phyloP scores from a whole-genome alignment of 371 early-diverging fungal species.

The Syncephalastrum monosporum region DNA sequence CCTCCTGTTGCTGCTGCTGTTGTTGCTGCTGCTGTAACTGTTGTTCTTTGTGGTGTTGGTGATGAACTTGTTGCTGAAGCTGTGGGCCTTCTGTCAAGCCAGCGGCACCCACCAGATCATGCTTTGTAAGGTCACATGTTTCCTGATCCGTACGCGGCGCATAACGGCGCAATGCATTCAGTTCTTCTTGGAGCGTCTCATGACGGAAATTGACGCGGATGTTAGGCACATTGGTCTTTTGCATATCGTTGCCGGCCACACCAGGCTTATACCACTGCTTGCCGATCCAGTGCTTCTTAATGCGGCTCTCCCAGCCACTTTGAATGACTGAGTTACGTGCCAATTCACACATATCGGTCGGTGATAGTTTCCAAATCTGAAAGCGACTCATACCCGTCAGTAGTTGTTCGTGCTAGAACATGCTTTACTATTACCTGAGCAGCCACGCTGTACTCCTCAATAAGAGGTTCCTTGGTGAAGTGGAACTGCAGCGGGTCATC shows the following conservation, averaged over 20 bases:
- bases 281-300: conserved; percentile 96
- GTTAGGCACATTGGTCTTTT: conserved; percentile 95
- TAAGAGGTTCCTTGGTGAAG: conserved; percentile 97
- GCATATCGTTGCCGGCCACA: conserved; percentile 86
- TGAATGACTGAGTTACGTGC: conserved; percentile 95
- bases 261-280: conserved; percentile 75
- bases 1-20: neutral
- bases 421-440: conserved; percentile 69
- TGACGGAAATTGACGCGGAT: conserved; percentile 88
- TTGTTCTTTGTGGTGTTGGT: conserved; percentile 6
- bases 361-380: conserved; percentile 92
- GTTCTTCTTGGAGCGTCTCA: conserved; percentile 86
- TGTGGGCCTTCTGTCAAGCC: conserved; percentile 21
- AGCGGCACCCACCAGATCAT: conserved; percentile 29
- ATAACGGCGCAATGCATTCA: conserved; percentile 51
- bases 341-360: conserved; percentile 97
- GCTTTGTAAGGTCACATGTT: conserved; percentile 5
- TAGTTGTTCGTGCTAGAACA: neutral
- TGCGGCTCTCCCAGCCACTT: conserved; percentile 88
- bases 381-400: too few species aligned
- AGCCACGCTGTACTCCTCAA: conserved; percentile 98
- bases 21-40: neutral
- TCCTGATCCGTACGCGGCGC: conserved; percentile 6
- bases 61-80: conserved; percentile 25
- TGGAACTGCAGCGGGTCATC: conserved; percentile 99